Conservation (phyloP, 495 filamentous ascomycete genomes). For the Aspergillus cristatus region DNA sequence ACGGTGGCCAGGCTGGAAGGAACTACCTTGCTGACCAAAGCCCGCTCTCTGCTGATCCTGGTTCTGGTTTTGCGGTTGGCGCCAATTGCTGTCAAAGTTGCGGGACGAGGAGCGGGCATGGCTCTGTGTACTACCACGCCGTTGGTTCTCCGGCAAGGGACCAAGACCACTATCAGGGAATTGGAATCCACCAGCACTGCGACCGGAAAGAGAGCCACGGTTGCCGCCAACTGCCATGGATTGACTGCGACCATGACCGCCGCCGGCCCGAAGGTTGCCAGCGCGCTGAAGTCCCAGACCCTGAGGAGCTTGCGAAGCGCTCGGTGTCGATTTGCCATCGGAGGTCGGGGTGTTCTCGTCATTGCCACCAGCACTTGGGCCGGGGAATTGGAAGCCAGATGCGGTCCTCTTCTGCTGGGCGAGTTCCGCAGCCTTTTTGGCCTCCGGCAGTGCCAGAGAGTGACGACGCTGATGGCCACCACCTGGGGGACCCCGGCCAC, state of each 20-base stretch:
- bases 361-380: slow-evolving; percentile 50
- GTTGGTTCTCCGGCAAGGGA: slow-evolving; percentile 53
- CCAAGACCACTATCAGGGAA: slow-evolving; percentile 54
- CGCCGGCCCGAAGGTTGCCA: slow-evolving; percentile 42
- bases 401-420: slow-evolving; percentile 95
- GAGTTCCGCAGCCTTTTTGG: slow-evolving; percentile 93
- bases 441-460: slow-evolving; percentile 88
- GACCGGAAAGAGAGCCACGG: slow-evolving; percentile 43
- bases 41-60: slow-evolving; percentile 45
- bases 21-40: slow-evolving; percentile 52
- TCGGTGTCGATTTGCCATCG: slow-evolving; percentile 31
- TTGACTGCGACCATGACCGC: slow-evolving; percentile 57
- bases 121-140: slow-evolving; percentile 56
- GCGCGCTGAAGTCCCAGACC: slow-evolving; percentile 38
- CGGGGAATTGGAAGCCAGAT: slow-evolving; percentile 89
- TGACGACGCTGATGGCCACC: slow-evolving; percentile 88
- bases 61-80: slow-evolving; percentile 67
- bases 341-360: slow-evolving; percentile 36
- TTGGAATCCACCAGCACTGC: slow-evolving; percentile 59
- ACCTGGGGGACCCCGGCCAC: slow-evolving; percentile 63
- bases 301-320: slow-evolving; percentile 27
- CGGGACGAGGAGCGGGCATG: slow-evolving; percentile 76
- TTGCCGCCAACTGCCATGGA: slow-evolving; percentile 60
- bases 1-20: slow-evolving; percentile 90
- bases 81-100: slow-evolving; percentile 98